Base-by-base conservation (phyloP, 345 rosid species). In the Rhodamnia rubescens region DNA sequence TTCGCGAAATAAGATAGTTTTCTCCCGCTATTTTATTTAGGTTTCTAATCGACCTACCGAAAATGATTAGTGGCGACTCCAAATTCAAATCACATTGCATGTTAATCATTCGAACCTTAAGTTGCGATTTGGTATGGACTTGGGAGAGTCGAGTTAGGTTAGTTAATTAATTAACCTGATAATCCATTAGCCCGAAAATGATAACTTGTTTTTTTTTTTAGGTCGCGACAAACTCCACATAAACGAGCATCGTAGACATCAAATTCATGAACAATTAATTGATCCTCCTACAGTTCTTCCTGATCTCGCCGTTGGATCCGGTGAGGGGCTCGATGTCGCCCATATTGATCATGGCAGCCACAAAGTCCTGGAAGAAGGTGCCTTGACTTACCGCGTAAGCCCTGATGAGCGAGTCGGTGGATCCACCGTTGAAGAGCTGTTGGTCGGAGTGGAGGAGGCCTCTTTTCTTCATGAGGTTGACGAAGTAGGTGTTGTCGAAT, bases 401-500 rank as follows among this genome's bases (percentile, higher is more conserved):
- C 8, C 75, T 22, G 52, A 93, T 91, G 56, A 92, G 86, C 58
- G 86, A 86, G 42, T 90, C 92, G 0, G 96, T 89, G 29, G 91
- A 86, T n/a, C 91, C 92, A 13, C 92, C 93, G 7, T 86, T 87
- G 64, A 89, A 89, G 61, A 91, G 88, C 47, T 88, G 88, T 52
- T 94, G 96, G 84, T 93, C 96, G 4, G 87, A 86, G 36, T 53
- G 84, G n/a, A 94, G 87, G 78, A 93, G 94, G 51, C 97, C 95
- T 85, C 89, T 90, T 90, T 89, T 91, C 74, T 91, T 90, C 83
- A 90, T 50, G 27, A 92, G 90, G 85, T 90, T 93, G 84, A 86
- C 86, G 91, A 89, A 92, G 87, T 92, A 93, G 53, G 88, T 91
- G 47, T 93, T 93, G 88, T 94, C 95, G 56, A 94, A 93, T 3